Evolutionary conservation across 148 eudicot species (phyloP).

Genomic region (Arctostaphylos glauca): DNA sequence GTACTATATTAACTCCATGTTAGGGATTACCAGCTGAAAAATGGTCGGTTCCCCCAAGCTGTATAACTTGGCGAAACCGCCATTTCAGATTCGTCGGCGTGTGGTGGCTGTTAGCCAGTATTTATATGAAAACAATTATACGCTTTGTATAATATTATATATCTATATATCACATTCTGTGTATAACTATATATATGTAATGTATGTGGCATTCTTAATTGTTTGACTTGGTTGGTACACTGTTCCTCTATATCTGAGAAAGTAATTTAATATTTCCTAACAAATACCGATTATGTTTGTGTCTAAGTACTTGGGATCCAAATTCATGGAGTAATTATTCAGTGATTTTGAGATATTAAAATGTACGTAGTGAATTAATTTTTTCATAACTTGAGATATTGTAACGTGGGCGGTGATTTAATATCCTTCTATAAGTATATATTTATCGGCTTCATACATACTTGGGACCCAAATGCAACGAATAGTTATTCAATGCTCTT

Average conservation of each 20-base stretch:
- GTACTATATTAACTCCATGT: background rate
- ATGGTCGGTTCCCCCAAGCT: background rate
- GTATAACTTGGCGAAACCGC: background rate
- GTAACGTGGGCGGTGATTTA: too few relatives aligned
- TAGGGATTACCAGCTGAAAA: background rate
- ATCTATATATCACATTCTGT: background rate
- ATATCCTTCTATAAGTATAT: too few relatives aligned
- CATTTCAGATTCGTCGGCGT: background rate
- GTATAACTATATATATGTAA: background rate
- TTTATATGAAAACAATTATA: too few relatives aligned
- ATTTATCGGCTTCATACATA: too few relatives aligned
- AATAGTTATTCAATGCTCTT: too few relatives aligned
- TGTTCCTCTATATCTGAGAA: background rate
- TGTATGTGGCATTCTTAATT: background rate
- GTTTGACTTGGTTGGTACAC: conserved; percentile 8
- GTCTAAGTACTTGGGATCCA: conserved; percentile 18
- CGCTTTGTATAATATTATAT: background rate
- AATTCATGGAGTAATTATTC: too few relatives aligned
- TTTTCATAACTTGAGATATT: too few relatives aligned
- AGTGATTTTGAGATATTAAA: too few relatives aligned
- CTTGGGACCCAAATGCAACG: too few relatives aligned
- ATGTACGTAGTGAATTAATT: too few relatives aligned
- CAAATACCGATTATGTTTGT: background rate
- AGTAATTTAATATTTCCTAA: background rate
- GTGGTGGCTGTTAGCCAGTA: background rate